Evolutionary conservation across 495 filamentous ascomycete species (phyloP), one percentile per base, ranked within the genome.

Genomic region (Pseudevernia furfuracea): DNA sequence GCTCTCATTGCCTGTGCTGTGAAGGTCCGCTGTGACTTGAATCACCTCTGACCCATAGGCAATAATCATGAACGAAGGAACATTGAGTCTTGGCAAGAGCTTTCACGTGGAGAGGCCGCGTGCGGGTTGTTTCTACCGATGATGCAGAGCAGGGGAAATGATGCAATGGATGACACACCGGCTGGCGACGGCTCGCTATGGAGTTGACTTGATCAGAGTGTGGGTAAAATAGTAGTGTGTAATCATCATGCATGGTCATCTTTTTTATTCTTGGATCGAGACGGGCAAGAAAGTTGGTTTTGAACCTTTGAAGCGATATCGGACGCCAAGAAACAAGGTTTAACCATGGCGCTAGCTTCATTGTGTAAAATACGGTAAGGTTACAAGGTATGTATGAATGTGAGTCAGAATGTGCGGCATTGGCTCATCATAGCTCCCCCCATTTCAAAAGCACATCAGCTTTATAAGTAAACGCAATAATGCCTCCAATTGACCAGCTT

Each of bases 221-320:
- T 28, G 34, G 34, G 8, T 36, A n/a, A n/a, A n/a, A n/a, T n/a
- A n/a, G n/a, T n/a, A n/a, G n/a, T n/a, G n/a, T n/a, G n/a, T n/a
- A n/a, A n/a, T n/a, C n/a, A n/a, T n/a, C n/a, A n/a, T n/a, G n/a
- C n/a, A n/a, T n/a, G n/a, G n/a, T n/a, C n/a, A n/a, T n/a, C n/a
- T n/a, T n/a, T n/a, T n/a, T n/a, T n/a, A n/a, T n/a, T n/a, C n/a
- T n/a, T n/a, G n/a, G n/a, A n/a, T n/a, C n/a, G n/a, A 15, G 39
- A 41, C 3, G 12, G 9, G 4, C 39, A 15, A 25, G n/a, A 23
- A 23, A 6, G n/a, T 48, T 58, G 56, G 30, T 9, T 52, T 52
- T 53, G 25, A 11, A 10, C n/a, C 23, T 52, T 30, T 15, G 10
- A 14, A 59, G 62, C 62, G 62, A 64, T 58, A 64, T 59, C 62